Base-by-base conservation (phyloP, 1,139 yeast species). In the Saccharomyces hybrid region DNA sequence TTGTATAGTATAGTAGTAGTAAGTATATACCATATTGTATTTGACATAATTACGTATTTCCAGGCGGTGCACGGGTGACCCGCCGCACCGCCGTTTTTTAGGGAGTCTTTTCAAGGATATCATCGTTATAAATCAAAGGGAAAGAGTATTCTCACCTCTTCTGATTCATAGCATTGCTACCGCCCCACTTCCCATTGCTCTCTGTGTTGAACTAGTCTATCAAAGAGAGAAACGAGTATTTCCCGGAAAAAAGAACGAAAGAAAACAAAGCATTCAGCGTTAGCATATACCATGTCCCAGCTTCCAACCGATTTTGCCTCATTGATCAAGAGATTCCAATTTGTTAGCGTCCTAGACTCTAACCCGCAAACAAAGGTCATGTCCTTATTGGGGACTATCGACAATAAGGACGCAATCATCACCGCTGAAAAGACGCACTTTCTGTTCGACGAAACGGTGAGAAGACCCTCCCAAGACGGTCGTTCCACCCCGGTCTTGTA, bases 381-480 rank as follows among this genome's bases (percentile, higher is more conserved):
- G 32, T 83, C 80, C 0, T 62, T 90, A 1, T 73, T 90, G 16
- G 99, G 99, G 0, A 64, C 71, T 1, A 85, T 93, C n/a, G 76
- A 78, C 6, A 73, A 66, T 1, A 54, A 82, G 53, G 72, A 77
- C 50, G 96, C 96, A 4, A 84, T 93, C 14, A 65, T 89, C n/a
- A 76, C 84, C 7, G 69, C 88, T 3, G 96, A 89, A 64, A 88
- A 88, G 69, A 77, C 91, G 0, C 85, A 82, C 52, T 88, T 88
- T 67, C 63, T 63, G 28, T 58, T 68, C 48, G 71, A 69, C 48
- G 52, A 42, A 48, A 56, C 60, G 16, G 61, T 24, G 49, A 62
- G n/a, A 61, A 65, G 26, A 61, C 46, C 59, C 31, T 62, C 64
- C 7, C 53, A 57, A 19, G 67, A 61, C 26, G 65, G 58, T 3